phyloP scores from a whole-genome alignment of 306 rosid species.

The Chamaecrista fasciculata region DNA sequence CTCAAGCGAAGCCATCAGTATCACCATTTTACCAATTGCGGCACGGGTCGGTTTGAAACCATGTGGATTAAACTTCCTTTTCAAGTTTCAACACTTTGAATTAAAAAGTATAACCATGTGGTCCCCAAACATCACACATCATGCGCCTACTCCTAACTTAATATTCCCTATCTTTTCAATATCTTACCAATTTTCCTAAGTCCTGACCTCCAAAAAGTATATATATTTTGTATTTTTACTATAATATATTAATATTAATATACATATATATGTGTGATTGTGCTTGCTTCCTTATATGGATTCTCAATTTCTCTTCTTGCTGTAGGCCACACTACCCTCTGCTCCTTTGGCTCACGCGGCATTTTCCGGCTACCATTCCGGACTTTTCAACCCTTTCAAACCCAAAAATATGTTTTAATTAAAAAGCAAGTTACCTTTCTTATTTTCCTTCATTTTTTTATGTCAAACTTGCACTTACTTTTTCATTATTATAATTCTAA shows the following conservation, averaged over 20 bases:
- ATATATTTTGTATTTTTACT: too few species aligned
- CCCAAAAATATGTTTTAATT: neutral
- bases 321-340: neutral
- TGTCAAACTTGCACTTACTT: neutral
- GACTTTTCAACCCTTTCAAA: neutral
- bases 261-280: too few species aligned
- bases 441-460: neutral
- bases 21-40: too few species aligned
- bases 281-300: too few species aligned
- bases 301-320: neutral
- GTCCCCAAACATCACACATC: too few species aligned
- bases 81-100: too few species aligned
- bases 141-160: neutral
- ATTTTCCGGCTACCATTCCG: conserved; percentile 7
- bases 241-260: too few species aligned
- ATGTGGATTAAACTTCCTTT: too few species aligned
- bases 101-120: too few species aligned
- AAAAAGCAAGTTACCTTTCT: neutral
- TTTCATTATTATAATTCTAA: too few species aligned
- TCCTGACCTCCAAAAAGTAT: too few species aligned
- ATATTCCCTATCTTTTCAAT: neutral
- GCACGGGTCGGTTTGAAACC: conserved; percentile 42
- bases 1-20: neutral
- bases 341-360: neutral
- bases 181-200: neutral